Evolutionary conservation across 164 flowering plant species (phyloP).

Genomic region (Tetrastigma voinierianum): DNA sequence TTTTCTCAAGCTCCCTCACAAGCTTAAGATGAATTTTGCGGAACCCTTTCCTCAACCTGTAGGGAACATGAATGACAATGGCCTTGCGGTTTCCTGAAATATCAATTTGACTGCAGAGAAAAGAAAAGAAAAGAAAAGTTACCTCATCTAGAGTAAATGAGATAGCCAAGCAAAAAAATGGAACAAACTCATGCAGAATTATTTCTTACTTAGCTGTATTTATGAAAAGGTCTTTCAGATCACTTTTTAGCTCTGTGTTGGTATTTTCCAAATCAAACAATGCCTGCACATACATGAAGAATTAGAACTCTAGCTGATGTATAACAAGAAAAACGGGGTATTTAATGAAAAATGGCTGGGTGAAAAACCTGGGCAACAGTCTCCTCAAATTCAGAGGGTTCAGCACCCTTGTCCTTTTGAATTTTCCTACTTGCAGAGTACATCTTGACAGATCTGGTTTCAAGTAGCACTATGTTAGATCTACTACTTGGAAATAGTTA

Average conservation of each 20-base stretch:
- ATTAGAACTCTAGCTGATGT: background rate
- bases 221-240: constrained; percentile 73
- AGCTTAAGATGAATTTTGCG: constrained; percentile 82
- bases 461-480: background rate
- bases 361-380: constrained; percentile 66
- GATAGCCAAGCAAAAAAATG: background rate
- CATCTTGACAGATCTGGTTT: constrained; percentile 44
- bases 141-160: too few relatives aligned
- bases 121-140: background rate
- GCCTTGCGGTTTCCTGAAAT: constrained; percentile 76
- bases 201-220: constrained; percentile 63
- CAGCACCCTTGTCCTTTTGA: constrained; percentile 63
- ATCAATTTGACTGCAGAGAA: constrained; percentile 75
- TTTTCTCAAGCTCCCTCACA: constrained; percentile 93
- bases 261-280: constrained; percentile 72
- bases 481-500: too few relatives aligned
- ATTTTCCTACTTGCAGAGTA: constrained; percentile 58
- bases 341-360: background rate
- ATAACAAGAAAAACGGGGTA: too few relatives aligned
- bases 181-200: background rate
- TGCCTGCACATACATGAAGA: constrained; percentile 39
- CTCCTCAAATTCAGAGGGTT: constrained; percentile 70
- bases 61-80: constrained; percentile 81
- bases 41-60: constrained; percentile 75
- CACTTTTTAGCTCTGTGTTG: constrained; percentile 66